These are phyloP conservation scores for Fomitopsis pulvina DNA, from an alignment of 768 basidiomycete species.

Conservation along the genomic window DNA sequence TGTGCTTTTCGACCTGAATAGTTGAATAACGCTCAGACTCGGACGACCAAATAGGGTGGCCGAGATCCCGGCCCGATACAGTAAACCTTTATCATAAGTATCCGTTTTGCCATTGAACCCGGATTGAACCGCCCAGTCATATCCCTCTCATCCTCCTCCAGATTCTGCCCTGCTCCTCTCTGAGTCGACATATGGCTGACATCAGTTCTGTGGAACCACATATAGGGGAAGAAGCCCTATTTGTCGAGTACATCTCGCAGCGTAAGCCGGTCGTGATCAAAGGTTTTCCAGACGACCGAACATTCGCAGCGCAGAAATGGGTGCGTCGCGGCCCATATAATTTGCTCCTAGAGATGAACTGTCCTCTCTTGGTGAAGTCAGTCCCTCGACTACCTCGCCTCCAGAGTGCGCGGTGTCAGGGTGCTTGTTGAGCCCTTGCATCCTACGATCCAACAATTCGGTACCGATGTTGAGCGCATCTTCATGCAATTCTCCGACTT, in stretches of 20 bases:
- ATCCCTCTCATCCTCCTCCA: too few species aligned
- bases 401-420: slow-evolving; percentile 18
- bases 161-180: too few species aligned
- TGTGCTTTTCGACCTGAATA: too few species aligned
- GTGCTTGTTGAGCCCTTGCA: slow-evolving; percentile 25
- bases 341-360: neutral
- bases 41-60: too few species aligned
- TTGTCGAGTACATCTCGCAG: slow-evolving; percentile 19
- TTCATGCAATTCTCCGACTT: slow-evolving; percentile 21
- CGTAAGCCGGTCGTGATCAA: slow-evolving; percentile 19
- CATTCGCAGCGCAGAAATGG: slow-evolving; percentile 21
- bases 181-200: too few species aligned
- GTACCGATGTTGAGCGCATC: slow-evolving; percentile 22
- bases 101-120: too few species aligned
- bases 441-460: slow-evolving; percentile 19
- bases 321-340: slow-evolving; percentile 8
- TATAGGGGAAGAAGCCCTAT: too few species aligned
- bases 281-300: slow-evolving; percentile 19
- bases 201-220: too few species aligned
- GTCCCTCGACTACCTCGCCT: slow-evolving; percentile 19
- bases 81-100: too few species aligned
- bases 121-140: too few species aligned
- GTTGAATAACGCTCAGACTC: too few species aligned
- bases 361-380: slow-evolving; percentile 6
- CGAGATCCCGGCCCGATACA: too few species aligned